Evolutionary conservation across 176 grass and related monocot genomes (phyloP), one percentile per base, ranked within the genome.

Genomic region (Musa acuminata): DNA sequence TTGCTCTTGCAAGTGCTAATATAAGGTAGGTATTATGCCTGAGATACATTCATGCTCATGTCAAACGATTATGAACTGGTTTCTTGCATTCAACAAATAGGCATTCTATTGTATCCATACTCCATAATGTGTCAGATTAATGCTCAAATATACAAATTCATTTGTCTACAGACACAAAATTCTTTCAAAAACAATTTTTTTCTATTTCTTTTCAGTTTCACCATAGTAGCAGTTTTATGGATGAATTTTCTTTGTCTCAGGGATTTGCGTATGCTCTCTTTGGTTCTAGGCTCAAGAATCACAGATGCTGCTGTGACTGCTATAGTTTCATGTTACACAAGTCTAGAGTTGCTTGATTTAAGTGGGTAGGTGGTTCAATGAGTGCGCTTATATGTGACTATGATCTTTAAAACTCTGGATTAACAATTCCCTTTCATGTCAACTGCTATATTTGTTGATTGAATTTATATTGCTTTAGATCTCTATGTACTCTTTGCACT

Each of bases 251-350:
- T 79, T 76, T 63, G 29, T 53, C 21, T 80, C 84, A 91, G 90
- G 84, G 73, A 62, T 43, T 81, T 94, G 13, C 78, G 72, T 55
- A 89, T 89, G 87, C 69, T 99, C 20, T 89, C 88, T 1, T 78
- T 99, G 78, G 48, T 83, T 85, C 78, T 85, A 49, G 90, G 90
- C 69, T 87, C 83, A 78, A 89, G 82, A 83, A 86, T 99, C 75
- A 99, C 90, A 62, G 95, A 99, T 82, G 90, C 90, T 77, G 88
- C 86, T 71, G 86, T 99, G 71, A 86, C 90, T 77, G 80, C 95
- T 81, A 84, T 94, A 72, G 84, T 99, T 76, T 84, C 83, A 59
- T 85, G 82, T 77, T 86, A 78, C 27, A 55, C 72, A 5, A 91
- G 73, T 73, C 81, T 94, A 82, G 90, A 94, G 71, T 75, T 91